Evolutionary conservation across 495 filamentous ascomycete species (phyloP).

Genomic region (Hypoxylon trugodes): DNA sequence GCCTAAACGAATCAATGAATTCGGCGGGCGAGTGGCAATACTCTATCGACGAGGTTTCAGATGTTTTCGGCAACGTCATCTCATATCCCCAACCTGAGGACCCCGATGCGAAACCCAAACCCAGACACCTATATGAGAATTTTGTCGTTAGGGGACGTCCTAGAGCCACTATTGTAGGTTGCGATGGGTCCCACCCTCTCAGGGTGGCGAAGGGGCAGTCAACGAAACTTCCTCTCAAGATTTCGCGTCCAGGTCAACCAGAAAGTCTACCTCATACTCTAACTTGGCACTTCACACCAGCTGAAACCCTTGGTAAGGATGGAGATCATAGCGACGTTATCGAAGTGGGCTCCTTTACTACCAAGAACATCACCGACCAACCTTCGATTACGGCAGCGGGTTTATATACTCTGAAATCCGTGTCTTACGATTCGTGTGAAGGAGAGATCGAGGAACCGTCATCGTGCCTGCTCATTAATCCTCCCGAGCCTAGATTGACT

Average conservation of each 20-base stretch:
- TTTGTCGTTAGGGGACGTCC: conserved; percentile 91
- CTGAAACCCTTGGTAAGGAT: conserved; percentile 66
- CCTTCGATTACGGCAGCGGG: conserved; percentile 77
- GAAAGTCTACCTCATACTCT: conserved; percentile 65
- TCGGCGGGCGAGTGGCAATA: conserved; percentile 84
- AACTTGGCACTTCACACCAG: conserved; percentile 74
- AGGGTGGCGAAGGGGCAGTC: conserved; percentile 78
- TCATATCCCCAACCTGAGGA: conserved; percentile 79
- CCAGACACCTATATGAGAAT: conserved; percentile 71
- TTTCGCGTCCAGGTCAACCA: conserved; percentile 67
- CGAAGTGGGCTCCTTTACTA: conserved; percentile 58
- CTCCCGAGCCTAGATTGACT: conserved; percentile 81
- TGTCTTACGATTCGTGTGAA: conserved; percentile 79
- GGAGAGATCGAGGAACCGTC: conserved; percentile 93
- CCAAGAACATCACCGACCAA: conserved; percentile 58
- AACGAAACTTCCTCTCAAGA: conserved; percentile 75
- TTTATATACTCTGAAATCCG: conserved; percentile 80
- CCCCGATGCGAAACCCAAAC: conserved; percentile 65
- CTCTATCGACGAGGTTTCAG: conserved; percentile 87
- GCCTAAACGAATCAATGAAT: conserved; percentile 87
- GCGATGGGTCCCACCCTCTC: conserved; percentile 80
- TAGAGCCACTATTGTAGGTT: conserved; percentile 70
- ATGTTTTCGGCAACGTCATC: conserved; percentile 86
- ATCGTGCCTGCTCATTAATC: conserved; percentile 87
- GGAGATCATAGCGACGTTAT: conserved; percentile 68